These are phyloP conservation scores for Nicotiana undulata DNA, from an alignment of 257 asterid species.

Conservation along the genomic window DNA sequence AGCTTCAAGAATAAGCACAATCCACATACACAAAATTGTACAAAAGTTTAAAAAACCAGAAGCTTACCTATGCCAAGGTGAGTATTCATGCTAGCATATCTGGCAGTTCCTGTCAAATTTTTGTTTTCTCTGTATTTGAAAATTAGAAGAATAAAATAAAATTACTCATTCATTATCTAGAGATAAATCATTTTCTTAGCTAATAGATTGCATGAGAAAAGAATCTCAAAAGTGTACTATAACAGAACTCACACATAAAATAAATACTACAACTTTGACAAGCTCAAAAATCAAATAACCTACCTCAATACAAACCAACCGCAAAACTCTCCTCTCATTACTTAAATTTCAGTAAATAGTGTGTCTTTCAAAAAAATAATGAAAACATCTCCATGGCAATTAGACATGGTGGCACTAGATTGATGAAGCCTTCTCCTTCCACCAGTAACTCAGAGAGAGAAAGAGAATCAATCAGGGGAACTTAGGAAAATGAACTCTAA, in stretches of 20 bases:
- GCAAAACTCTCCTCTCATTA: neutral
- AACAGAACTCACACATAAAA: neutral
- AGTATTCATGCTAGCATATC: slow-evolving; percentile 94
- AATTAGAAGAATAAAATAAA: neutral
- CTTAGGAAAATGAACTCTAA: neutral
- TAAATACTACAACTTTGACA: neutral
- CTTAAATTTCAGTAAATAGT: neutral
- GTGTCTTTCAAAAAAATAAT: neutral
- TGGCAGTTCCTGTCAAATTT: slow-evolving; percentile 85
- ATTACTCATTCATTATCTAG: neutral
- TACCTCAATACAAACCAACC: neutral
- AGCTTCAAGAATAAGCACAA: neutral
- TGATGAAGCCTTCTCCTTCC: neutral
- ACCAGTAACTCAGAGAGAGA: neutral
- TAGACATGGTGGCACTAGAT: neutral
- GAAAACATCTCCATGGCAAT: neutral
- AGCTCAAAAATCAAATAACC: neutral
- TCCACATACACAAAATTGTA: slow-evolving; percentile 7
- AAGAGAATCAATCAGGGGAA: neutral
- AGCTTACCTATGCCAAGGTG: slow-evolving; percentile 85
- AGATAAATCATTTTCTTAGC: neutral
- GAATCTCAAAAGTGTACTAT: neutral
- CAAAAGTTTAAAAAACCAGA: slow-evolving; percentile 4
- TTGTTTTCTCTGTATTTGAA: slow-evolving; percentile 65
- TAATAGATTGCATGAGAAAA: neutral